Base-by-base conservation (phyloP, 805 yeast genomes). In the Kodamaea lidongshanica region DNA sequence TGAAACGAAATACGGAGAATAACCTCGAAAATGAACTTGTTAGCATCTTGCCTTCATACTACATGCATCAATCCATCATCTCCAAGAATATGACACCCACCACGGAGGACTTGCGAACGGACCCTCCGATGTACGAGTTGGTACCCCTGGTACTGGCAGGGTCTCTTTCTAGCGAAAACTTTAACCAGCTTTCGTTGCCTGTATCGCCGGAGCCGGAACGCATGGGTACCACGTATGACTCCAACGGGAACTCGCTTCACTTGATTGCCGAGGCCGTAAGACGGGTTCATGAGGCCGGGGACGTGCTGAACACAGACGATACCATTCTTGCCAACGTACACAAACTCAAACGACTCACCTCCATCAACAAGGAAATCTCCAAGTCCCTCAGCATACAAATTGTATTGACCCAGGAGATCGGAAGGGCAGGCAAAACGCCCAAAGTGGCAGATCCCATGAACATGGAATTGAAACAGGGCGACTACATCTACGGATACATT, bases 21-120 rank as follows among this genome's bases (percentile, higher is more conserved):
- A 19, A 19, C 21, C 21, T n/a, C 22, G 47, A 46, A 18, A 53
- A 47, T 6, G 57, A 53, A 17, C 46, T 47, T 15, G 41, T 59
- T 27, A 58, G 55, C 31, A 61, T 61, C 25, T 44, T 61, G 12
- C 68, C 68, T 4, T 58, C 65, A 4, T 61, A 61, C 38, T 58
- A 54, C 18, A 60, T 61, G 67, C 56, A 52, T 35, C 58, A 55
- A 37, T 52, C 61, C 11, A 59, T 63, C 4, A 50, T 62, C 23
- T 56, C 65, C 12, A 58, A 56, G 30, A 50, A 46, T 31, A 44
- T 60, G 30, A 50, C 54, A 7, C 65, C 67, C 7, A 44, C 52
- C 11, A 35, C 38, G 1, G 56, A 57, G 18, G 48, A 55, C 25
- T 24, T 41, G 16, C 33, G 52, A 23, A 38, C 46, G 2, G 56